Evolutionary conservation across 2,329 filamentous ascomycete species (phyloP), one percentile per base, ranked within the genome.

Genomic region (Talaromyces piceae): DNA sequence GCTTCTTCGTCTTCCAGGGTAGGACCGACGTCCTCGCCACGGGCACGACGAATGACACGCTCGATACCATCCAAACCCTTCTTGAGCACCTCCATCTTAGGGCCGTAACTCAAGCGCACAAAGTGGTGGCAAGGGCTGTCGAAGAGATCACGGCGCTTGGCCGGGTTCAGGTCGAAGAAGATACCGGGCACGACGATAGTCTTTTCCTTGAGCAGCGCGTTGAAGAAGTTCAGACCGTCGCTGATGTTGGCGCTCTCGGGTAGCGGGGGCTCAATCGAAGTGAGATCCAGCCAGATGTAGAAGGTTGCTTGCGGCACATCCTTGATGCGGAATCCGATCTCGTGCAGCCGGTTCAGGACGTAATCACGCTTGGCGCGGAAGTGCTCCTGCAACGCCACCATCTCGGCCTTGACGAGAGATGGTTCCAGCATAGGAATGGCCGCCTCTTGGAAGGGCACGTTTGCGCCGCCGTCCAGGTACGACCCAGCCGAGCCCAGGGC

Each of bases 181-280:
- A 97, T 97, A 54, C 91, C 91, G 0, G 91, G 91, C 4, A 97
- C 91, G 16, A 96, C 90, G 64, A 96, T 96, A 59, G 94, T 88
- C 78, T 94, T 94, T 76, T 96, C 90, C 63, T 87, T 83, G 41
- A 97, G 75, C 65, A 93, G 93, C 26, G 90, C 90, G 67, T 93
- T 83, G 82, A 97, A 96, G 79, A 97, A 97, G 75, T 95, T 95
- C 63, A 97, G 76, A 7, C 91, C 91, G 67, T 97, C 91, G 54
- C 87, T 85, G 67, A 97, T 95, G 55, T 83, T 80, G 0, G 91
- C 67, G 51, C 67, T 60, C 13, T 57, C 68, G 77, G 83, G 60
- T 80, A 83, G 72, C 78, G 71, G 71, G 3, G 71, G 72, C 5
- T 73, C 66, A 23, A 75, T 58, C 1, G 68, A 69, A 26, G 66